These are phyloP conservation scores for Lactarius hengduanensis DNA, from an alignment of 768 basidiomycete genomes.

Conservation along the genomic window DNA sequence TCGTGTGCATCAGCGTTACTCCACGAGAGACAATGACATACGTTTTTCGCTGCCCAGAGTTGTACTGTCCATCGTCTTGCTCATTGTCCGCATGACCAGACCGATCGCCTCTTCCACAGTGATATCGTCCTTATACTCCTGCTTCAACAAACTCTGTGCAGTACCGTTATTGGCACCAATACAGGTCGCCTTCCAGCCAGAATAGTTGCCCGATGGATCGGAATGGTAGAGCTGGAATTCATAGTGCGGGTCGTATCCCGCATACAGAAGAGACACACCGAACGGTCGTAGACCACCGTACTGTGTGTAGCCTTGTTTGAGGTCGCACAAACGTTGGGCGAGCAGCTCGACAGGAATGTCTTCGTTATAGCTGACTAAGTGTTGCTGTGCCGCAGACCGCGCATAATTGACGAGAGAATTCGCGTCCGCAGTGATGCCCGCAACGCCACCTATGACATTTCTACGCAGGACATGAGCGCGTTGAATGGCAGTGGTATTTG, in stretches of 20 bases:
- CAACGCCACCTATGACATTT: slow-evolving; percentile 93
- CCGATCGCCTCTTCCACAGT: slow-evolving; percentile 87
- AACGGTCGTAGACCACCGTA: slow-evolving; percentile 97
- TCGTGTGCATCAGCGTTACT: slow-evolving; percentile 2
- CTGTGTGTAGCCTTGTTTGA: slow-evolving; percentile 99
- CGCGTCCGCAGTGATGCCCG: slow-evolving; percentile 94
- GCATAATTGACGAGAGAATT: slow-evolving; percentile 97
- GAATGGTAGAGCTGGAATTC: slow-evolving; percentile 97
- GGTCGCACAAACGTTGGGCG: slow-evolving; percentile 89
- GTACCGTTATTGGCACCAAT: slow-evolving; percentile 99
- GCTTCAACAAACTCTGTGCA: slow-evolving; percentile 91
- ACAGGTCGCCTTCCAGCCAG: slow-evolving; percentile 97
- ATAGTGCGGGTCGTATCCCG: slow-evolving; percentile 95
- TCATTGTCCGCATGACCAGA: slow-evolving; percentile 93
- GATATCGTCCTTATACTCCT: slow-evolving; percentile 98
- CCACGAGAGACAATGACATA: slow-evolving; percentile 41
- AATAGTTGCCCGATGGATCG: slow-evolving; percentile 97
- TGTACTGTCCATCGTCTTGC: slow-evolving; percentile 99
- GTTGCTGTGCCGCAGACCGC: slow-evolving; percentile 83
- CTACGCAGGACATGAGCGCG: slow-evolving; percentile 41
- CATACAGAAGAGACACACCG: slow-evolving; percentile 95
- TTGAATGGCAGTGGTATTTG: neutral
- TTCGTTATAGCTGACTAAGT: slow-evolving; percentile 90
- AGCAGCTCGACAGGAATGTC: slow-evolving; percentile 98
- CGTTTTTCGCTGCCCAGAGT: slow-evolving; percentile 95